These are phyloP conservation scores for Auricularia sp. DNA, from an alignment of 768 basidiomycete species.

Conservation along the genomic window DNA sequence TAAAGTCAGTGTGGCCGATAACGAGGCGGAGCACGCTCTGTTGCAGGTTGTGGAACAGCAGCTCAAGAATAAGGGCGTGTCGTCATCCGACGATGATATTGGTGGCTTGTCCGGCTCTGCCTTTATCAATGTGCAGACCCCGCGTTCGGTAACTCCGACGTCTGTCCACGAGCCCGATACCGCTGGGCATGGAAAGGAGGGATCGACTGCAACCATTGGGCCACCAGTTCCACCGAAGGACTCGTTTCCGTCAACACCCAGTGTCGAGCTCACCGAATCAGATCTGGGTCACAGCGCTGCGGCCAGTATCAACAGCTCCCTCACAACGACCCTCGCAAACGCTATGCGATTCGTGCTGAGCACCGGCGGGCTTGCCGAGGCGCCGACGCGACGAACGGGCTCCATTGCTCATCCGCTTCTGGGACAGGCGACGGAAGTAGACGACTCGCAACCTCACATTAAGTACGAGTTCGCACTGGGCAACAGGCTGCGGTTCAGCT, in stretches of 20 bases:
- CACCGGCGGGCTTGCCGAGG: constrained; percentile 15
- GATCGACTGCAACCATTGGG: not conserved
- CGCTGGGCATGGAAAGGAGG: not conserved
- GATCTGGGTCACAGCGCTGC: not conserved
- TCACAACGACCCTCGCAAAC: constrained; percentile 43
- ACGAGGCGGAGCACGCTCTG: constrained; percentile 26
- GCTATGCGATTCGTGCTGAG: constrained; percentile 53
- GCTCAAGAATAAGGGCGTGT: constrained; percentile 1
- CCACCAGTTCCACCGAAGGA: constrained; percentile 7
- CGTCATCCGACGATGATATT: not conserved
- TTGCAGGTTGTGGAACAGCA: constrained; percentile 29
- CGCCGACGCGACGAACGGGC: not conserved
- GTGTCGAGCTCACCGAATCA: not conserved
- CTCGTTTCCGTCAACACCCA: not conserved
- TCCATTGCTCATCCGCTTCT: not conserved
- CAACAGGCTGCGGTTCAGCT: constrained; percentile 63
- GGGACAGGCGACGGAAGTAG: constrained; percentile 25
- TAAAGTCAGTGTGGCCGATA: constrained; percentile 25
- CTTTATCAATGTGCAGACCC: not conserved
- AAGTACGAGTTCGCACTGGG: constrained; percentile 75
- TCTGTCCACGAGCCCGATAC: not conserved
- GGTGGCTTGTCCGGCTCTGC: not conserved
- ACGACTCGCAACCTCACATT: constrained; percentile 66
- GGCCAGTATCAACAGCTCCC: constrained; percentile 16
- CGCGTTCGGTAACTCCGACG: not conserved